These are phyloP conservation scores for Fagus sylvatica DNA, from an alignment of 306 rosid genomes.

Conservation along the genomic window DNA sequence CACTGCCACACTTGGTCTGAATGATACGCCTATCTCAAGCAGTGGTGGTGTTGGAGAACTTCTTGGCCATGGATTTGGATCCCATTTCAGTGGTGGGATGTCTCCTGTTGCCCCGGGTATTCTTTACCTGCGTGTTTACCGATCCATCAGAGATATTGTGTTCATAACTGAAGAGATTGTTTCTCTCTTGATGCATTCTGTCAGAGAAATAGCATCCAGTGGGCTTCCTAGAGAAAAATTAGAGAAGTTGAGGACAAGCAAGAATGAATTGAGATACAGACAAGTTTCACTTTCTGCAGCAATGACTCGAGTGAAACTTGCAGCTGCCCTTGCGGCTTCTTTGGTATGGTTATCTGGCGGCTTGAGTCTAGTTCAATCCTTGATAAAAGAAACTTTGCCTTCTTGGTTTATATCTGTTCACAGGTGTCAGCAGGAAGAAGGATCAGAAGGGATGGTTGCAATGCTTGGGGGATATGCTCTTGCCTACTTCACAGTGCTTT, in stretches of 20 bases:
- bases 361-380: constrained; percentile 46
- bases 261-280: constrained; percentile 31
- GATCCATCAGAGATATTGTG: constrained; percentile 49
- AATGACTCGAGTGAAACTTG: constrained; percentile 49
- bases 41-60: constrained; percentile 56
- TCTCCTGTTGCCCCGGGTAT: constrained; percentile 64
- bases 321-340: constrained; percentile 56
- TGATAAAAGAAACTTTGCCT: constrained; percentile 56
- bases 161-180: constrained; percentile 49
- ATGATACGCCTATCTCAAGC: constrained; percentile 38
- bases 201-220: constrained; percentile 39
- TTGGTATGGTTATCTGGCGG: constrained; percentile 60
- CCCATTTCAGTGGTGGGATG: constrained; percentile 59
- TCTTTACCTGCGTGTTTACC: constrained; percentile 48
- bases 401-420: constrained; percentile 63
- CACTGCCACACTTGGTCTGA: constrained; percentile 48
- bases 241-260: constrained; percentile 23
- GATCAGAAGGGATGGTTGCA: constrained; percentile 48
- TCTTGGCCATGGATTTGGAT: constrained; percentile 63
- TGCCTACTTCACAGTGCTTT: constrained; percentile 50
- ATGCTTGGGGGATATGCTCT: constrained; percentile 62
- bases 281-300: constrained; percentile 51
- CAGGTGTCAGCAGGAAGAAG: constrained; percentile 37
- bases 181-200: constrained; percentile 47
- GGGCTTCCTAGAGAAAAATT: constrained; percentile 31